Evolutionary conservation across 306 rosid species (phyloP), one percentile per base, ranked within the genome.

Genomic region (Fagus sylvatica): DNA sequence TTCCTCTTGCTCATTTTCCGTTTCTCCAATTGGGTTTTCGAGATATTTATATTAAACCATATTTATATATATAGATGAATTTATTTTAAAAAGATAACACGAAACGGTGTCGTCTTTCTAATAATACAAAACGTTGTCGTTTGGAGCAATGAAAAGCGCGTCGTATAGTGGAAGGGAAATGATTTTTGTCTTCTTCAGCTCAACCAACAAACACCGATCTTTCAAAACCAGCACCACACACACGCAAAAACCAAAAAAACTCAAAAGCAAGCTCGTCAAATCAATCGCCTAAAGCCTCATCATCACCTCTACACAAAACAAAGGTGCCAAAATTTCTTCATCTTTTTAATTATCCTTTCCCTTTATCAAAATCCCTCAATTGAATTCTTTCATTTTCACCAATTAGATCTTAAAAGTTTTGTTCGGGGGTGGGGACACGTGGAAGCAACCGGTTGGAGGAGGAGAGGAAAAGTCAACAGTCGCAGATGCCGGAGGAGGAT

Each of bases 401-500:
- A 22, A 22, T 22, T 22, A 22, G 28, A 22, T 22, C 28, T 22
- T 22, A 22, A 22, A 22, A 22, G 28, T 22, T 22, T 22, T 22
- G 28, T 22, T 22, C 28, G 28, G 28, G 28, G 28, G 59, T 33
- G 5, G 68, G 12, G 10, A 40, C 54, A 49, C 68, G 11, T 60
- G 70, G 75, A 30, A 64, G 78, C 60, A 56, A 75, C 73, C 73
- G 49, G 54, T 55, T 48, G 71, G 79, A 41, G 78, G 37, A 69
- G 69, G 56, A 73, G 72, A 41, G 36, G 54, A 74, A 51, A 33
- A 67, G 74, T 79, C 30, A 41, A 82, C 37, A 56, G 36, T 74
- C 74, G 79, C 83, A 86, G 85, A 94, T 94, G 98, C 90, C 96
- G 85, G 97, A 89, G 79, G 98, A 91, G 82, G 97, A 91, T 65